phyloP scores from a whole-genome alignment of 805 yeast genomes.

The Wickerhamiella shivajii region DNA sequence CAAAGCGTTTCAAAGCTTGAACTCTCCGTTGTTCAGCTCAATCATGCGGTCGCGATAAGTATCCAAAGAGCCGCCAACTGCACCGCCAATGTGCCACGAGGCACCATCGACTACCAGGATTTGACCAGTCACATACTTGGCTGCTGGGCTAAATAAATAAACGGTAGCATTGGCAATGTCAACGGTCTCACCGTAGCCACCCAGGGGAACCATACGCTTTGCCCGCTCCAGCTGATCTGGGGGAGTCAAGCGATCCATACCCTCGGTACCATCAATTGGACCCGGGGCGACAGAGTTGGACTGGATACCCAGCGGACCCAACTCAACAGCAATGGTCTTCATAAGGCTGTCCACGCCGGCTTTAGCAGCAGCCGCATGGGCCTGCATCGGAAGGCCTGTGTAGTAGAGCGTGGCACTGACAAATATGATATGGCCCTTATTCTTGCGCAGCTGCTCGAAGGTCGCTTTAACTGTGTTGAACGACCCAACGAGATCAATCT shows the following conservation, averaged over 20 bases:
- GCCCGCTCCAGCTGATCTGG: slow-evolving; percentile 30
- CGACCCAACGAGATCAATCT: slow-evolving; percentile 78
- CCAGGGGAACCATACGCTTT: slow-evolving; percentile 37
- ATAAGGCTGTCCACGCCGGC: slow-evolving; percentile 88
- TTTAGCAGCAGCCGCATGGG: slow-evolving; percentile 89
- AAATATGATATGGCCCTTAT: slow-evolving; percentile 63
- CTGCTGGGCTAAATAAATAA: slow-evolving; percentile 71
- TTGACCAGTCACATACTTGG: slow-evolving; percentile 62
- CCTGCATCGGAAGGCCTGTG: slow-evolving; percentile 75
- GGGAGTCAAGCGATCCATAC: slow-evolving; percentile 48
- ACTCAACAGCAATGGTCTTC: slow-evolving; percentile 73
- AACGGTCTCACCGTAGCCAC: slow-evolving; percentile 42
- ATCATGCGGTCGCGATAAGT: slow-evolving; percentile 33
- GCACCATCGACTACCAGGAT: slow-evolving; percentile 81
- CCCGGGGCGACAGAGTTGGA: slow-evolving; percentile 88
- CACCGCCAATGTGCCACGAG: slow-evolving; percentile 37
- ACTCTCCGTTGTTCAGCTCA: slow-evolving; percentile 22
- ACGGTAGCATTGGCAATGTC: slow-evolving; percentile 90
- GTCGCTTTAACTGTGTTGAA: slow-evolving; percentile 81
- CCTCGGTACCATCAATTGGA: slow-evolving; percentile 76
- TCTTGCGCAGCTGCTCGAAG: slow-evolving; percentile 44
- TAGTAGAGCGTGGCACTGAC: slow-evolving; percentile 85
- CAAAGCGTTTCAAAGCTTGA: no score
- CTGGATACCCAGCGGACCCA: slow-evolving; percentile 79
- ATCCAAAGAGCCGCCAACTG: slow-evolving; percentile 22